Evolutionary conservation across 768 basidiomycete genomes (phyloP).

Genomic region (Hemileccinum impolitum): DNA sequence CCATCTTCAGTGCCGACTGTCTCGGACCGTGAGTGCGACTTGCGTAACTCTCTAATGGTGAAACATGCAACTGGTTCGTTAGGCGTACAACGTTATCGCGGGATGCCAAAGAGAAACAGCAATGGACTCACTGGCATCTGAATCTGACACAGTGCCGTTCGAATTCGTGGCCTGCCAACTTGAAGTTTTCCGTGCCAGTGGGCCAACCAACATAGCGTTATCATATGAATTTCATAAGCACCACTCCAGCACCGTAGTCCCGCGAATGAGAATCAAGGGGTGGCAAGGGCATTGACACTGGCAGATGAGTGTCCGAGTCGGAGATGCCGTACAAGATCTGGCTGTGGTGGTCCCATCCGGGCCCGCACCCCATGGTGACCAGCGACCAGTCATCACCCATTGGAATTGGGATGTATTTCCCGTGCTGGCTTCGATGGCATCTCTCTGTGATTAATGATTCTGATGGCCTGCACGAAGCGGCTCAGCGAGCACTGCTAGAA

Average conservation of each 20-base stretch:
- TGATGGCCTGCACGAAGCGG: not conserved
- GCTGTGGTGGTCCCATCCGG: not conserved
- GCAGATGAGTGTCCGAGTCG: not conserved
- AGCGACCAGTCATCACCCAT: no score
- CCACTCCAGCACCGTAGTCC: not conserved
- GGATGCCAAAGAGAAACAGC: not conserved
- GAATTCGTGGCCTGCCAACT: no score
- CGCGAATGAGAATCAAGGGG: slow-evolving; percentile 6
- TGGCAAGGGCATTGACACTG: not conserved
- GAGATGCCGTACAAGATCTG: not conserved
- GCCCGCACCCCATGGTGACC: not conserved
- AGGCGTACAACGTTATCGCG: not conserved
- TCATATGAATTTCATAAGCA: slow-evolving; percentile 14
- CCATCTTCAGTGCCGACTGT: not conserved
- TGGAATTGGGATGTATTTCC: not conserved
- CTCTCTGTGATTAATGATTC: not conserved
- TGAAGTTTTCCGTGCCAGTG: slow-evolving; percentile 7
- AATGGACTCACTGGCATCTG: not conserved
- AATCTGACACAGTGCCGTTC: no score
- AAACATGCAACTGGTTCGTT: not conserved
- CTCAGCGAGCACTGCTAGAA: no score
- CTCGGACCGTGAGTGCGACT: not conserved
- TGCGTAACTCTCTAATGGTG: not conserved
- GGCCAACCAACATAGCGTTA: not conserved
- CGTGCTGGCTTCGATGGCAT: not conserved